Evolutionary conservation across 179 eudicot species (phyloP), one percentile per base, ranked within the genome.

Genomic region (Vitellaria paradoxa): DNA sequence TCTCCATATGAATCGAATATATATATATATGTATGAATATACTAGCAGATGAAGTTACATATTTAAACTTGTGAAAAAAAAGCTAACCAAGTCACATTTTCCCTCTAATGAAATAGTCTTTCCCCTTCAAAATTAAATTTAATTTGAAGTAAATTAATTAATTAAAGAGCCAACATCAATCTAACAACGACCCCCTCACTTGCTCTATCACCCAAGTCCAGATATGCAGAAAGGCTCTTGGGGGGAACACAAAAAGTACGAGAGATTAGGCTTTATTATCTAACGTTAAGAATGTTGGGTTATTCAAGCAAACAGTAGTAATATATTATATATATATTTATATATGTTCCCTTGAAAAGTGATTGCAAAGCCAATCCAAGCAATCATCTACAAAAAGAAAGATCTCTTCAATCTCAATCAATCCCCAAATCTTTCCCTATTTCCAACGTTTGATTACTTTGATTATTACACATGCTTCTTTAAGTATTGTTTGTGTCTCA

Each of bases 391-490:
- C 52, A 61, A 21, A 55, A 78, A 74, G 74, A 30, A 30, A 75
- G 65, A 40, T 23, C 52, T 37, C 65, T 57, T 64, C 21, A 75
- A 24, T 30, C 37, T 30, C 37, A 30, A 68, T 79, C 78, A 72
- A 72, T 75, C 77, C 77, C 77, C 79, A 57, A 49, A 49, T 46
- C 84, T 80, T 83, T 83, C 79, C 24, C 83, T 47, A 70, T 47
- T 83, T 49, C 82, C 86, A 69, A 83, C 30, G 83, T 73, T 83
- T 72, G n/a, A 7, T 40, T n/a, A 24, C 61, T 50, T 68, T 73
- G 45, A 17, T 76, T 63, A 24, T 30, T 30, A 30, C 37, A 30
- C 14, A 63, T 63, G 15, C 15, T 52, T 65, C 70, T 30, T 64
- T 50, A 45, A 12, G 20, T 49, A 20, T 1, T 50, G 17, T 49